Percentiles rank a stretch among this genome's conserved stretches.
phyloP scores from a whole-genome alignment of 768 basidiomycete genomes.

The Mycena metata region DNA sequence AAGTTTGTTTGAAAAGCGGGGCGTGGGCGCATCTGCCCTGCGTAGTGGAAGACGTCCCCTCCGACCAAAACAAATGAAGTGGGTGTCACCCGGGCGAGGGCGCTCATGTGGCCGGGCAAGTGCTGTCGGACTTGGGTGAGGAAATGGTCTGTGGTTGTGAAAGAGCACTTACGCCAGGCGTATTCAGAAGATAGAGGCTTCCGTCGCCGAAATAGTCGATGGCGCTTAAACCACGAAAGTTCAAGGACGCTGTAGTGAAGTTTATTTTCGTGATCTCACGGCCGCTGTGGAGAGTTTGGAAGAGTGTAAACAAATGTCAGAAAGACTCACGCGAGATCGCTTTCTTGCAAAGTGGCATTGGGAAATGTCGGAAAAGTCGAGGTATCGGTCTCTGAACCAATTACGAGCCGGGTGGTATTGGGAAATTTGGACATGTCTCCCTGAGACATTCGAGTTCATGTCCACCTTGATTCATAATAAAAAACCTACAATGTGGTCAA shows the following conservation, averaged over 20 bases:
- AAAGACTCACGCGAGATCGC: conserved; percentile 26
- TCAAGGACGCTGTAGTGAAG: conserved; percentile 11
- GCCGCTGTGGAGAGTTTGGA: conserved; percentile 3
- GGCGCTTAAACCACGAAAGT: conserved; percentile 25
- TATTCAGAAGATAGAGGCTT: conserved; percentile 34
- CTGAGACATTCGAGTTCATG: not conserved
- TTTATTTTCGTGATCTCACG: conserved; percentile 22
- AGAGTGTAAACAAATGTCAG: conserved; percentile 1
- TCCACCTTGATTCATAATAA: too few species aligned
- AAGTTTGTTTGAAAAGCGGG: conserved; percentile 9
- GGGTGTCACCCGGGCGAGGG: conserved; percentile 32
- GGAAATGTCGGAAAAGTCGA: conserved; percentile 25
- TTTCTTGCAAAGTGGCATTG: conserved; percentile 20
- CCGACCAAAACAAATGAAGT: conserved; percentile 24
- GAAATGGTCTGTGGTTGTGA: not conserved
- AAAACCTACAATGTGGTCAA: conserved; percentile 25
- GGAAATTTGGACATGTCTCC: conserved; percentile 40
- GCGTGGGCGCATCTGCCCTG: conserved; percentile 4
- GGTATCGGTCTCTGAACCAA: conserved; percentile 30
- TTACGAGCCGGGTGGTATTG: conserved; percentile 31
- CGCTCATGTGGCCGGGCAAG: conserved; percentile 30
- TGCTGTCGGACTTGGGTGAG: conserved; percentile 15
- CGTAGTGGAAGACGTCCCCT: conserved; percentile 13
- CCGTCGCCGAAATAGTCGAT: conserved; percentile 23
- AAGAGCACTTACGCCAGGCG: conserved; percentile 28